A percentile compares a stretch with the other conserved stretches of the same genome.
phyloP scores from a whole-genome alignment of 2,329 filamentous ascomycete species.

The Moelleriella libera region DNA sequence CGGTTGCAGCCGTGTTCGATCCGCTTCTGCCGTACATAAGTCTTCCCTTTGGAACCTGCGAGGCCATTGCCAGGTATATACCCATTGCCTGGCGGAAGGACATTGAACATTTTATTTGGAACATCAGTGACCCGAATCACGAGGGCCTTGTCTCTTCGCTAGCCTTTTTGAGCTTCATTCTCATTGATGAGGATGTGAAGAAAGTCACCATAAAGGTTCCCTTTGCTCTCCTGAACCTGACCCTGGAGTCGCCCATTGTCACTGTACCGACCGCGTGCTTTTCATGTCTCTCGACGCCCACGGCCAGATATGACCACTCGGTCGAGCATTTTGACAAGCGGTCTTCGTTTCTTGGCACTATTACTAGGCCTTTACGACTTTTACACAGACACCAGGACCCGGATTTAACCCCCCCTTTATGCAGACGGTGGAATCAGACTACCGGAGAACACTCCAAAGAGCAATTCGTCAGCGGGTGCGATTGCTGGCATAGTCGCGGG shows the following conservation, averaged over 20 bases:
- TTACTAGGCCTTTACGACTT: too few relatives aligned
- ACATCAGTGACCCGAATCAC: not conserved
- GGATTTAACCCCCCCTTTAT: too few relatives aligned
- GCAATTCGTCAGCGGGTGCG: too few relatives aligned
- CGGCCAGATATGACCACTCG: not conserved
- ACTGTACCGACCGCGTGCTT: not conserved
- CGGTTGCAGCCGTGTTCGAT: not conserved
- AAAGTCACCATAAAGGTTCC: not conserved
- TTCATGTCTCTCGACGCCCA: constrained; percentile 2
- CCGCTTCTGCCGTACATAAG: not conserved
- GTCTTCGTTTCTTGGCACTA: not conserved
- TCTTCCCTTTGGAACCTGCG: not conserved
- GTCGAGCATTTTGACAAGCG: not conserved
- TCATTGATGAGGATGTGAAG: not conserved
- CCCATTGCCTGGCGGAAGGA: not conserved
- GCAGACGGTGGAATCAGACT: too few relatives aligned
- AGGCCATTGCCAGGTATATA: not conserved
- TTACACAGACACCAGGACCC: too few relatives aligned
- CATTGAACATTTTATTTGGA: not conserved
- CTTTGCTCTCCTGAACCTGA: not conserved
- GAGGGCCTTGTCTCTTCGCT: not conserved
- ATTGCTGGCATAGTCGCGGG: too few relatives aligned
- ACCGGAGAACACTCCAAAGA: too few relatives aligned
- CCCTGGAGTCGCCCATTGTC: not conserved
- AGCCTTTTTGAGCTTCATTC: not conserved